These are phyloP conservation scores for Aspergillus olivimuriae DNA, from an alignment of 495 filamentous ascomycete species.

Conservation along the genomic window DNA sequence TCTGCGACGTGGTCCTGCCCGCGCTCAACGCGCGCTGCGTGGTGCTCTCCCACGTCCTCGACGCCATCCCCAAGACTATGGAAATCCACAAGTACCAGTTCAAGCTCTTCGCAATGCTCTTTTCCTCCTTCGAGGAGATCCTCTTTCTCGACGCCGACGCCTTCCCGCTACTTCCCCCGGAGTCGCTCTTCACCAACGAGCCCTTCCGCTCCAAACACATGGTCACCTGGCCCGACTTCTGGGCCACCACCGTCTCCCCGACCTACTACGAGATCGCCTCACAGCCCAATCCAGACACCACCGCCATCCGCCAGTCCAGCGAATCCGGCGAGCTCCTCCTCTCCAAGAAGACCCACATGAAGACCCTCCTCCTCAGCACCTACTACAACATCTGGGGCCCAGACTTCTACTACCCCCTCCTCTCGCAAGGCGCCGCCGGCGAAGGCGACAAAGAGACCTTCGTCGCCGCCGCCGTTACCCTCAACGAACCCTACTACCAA, in stretches of 20 bases:
- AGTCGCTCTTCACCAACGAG: slow-evolving; percentile 35
- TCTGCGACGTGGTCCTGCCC: slow-evolving; percentile 44
- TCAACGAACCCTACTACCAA: slow-evolving; percentile 39
- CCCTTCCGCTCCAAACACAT: slow-evolving; percentile 41
- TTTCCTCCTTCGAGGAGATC: slow-evolving; percentile 48
- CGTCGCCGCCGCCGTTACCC: slow-evolving; percentile 38
- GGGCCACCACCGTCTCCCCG: slow-evolving; percentile 41
- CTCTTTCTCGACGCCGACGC: slow-evolving; percentile 50
- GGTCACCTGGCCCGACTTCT: slow-evolving; percentile 53
- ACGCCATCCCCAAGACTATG: slow-evolving; percentile 17
- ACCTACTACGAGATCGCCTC: slow-evolving; percentile 44
- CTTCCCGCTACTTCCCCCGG: slow-evolving; percentile 42
- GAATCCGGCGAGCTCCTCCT: slow-evolving; percentile 51
- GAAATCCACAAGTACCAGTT: slow-evolving; percentile 43
- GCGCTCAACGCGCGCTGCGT: slow-evolving; percentile 44
- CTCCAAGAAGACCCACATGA: slow-evolving; percentile 40
- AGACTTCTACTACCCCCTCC: slow-evolving; percentile 44
- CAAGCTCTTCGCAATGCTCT: slow-evolving; percentile 48
- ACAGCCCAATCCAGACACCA: slow-evolving; percentile 20
- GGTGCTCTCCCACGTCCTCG: slow-evolving; percentile 29
- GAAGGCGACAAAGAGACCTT: slow-evolving; percentile 58
- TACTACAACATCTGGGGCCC: slow-evolving; percentile 57
- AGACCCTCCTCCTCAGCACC: slow-evolving; percentile 44
- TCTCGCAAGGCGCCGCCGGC: slow-evolving; percentile 46
- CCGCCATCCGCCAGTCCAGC: slow-evolving; percentile 28